Conservation (phyloP, 2,329 filamentous ascomycete species). For the Emmonsiellopsis sp. region DNA sequence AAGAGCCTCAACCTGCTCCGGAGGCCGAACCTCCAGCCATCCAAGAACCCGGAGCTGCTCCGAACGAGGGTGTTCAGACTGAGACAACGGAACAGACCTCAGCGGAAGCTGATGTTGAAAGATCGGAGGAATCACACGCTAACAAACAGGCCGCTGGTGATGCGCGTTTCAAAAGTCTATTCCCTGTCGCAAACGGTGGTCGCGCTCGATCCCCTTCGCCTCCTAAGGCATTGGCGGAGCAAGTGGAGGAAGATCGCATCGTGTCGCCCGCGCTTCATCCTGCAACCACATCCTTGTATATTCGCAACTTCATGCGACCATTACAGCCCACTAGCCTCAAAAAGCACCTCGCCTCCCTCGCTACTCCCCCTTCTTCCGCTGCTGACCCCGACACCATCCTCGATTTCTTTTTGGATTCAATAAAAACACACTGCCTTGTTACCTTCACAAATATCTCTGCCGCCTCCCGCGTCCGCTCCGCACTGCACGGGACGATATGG, state of each 20-base stretch:
- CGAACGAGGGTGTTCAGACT: slow-evolving; percentile 4
- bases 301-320: slow-evolving; percentile 82
- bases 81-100: neutral
- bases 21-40: neutral
- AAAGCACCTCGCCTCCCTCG: slow-evolving; percentile 60
- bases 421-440: slow-evolving; percentile 81
- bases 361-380: slow-evolving; percentile 46
- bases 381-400: slow-evolving; percentile 49
- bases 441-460: slow-evolving; percentile 59
- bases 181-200: slow-evolving; percentile 22
- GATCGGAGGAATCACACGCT: slow-evolving; percentile 15
- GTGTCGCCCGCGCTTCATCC: slow-evolving; percentile 56
- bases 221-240: slow-evolving; percentile 18
- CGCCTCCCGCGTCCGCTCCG: slow-evolving; percentile 65
- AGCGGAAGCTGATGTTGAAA: slow-evolving; percentile 13
- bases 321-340: slow-evolving; percentile 59
- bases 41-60: neutral
- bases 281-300: slow-evolving; percentile 72
- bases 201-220: slow-evolving; percentile 18
- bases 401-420: slow-evolving; percentile 69
- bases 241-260: slow-evolving; percentile 27
- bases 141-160: slow-evolving; percentile 27
- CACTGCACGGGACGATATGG: slow-evolving; percentile 72
- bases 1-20: neutral
- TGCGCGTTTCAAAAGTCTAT: slow-evolving; percentile 42